These are phyloP conservation scores for Aspergillus sergii DNA, from an alignment of 2,329 filamentous ascomycete species.

Conservation along the genomic window DNA sequence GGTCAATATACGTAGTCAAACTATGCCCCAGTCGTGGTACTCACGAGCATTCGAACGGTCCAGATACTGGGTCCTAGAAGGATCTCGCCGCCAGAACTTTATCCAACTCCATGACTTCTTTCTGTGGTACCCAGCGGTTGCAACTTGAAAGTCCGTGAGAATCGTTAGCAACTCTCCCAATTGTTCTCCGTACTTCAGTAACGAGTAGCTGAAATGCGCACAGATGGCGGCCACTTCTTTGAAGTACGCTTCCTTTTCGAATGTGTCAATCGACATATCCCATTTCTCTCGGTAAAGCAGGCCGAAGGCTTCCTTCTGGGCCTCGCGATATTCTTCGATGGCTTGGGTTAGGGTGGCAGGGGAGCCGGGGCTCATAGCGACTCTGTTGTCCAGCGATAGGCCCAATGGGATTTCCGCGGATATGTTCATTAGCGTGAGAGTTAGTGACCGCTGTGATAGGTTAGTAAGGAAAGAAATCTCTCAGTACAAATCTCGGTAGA, in stretches of 20 bases:
- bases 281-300: conserved; percentile 80
- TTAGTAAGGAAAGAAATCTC: conserved; percentile 13
- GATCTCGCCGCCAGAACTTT: conserved; percentile 66
- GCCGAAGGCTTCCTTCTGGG: conserved; percentile 73
- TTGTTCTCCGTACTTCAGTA: conserved; percentile 88
- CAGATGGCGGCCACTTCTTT: conserved; percentile 98
- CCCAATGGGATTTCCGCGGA: conserved; percentile 85
- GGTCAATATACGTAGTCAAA: neutral
- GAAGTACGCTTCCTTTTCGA: conserved; percentile 84
- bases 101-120: conserved; percentile 80
- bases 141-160: conserved; percentile 77
- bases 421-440: conserved; percentile 84
- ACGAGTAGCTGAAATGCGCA: conserved; percentile 90
- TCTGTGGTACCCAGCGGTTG: conserved; percentile 63
- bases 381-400: conserved; percentile 66
- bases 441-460: conserved; percentile 70
- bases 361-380: conserved; percentile 75
- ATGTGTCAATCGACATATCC: conserved; percentile 64
- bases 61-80: conserved; percentile 9
- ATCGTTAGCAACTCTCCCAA: conserved; percentile 80
- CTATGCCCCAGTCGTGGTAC: neutral
- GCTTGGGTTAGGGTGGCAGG: conserved; percentile 77
- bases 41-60: conserved; percentile 4
- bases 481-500: neutral
- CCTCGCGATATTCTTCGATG: conserved; percentile 73